phyloP scores from a whole-genome alignment of 306 rosid species.

The Amphicarpaea edgeworthii region DNA sequence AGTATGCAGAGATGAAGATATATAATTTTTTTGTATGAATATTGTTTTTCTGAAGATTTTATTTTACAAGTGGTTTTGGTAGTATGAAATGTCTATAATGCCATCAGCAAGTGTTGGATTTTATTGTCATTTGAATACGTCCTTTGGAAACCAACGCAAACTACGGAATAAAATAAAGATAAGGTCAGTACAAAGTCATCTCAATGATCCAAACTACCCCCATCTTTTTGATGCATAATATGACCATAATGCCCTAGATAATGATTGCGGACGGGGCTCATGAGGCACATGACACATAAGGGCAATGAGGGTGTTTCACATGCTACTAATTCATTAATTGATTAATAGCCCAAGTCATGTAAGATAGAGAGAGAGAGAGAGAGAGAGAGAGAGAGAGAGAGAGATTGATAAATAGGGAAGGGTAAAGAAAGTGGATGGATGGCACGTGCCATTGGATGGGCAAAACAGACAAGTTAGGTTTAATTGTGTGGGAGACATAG shows the following conservation, averaged over 20 bases:
- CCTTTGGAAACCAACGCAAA: slow-evolving; percentile 66
- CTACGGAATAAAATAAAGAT: slow-evolving; percentile 82
- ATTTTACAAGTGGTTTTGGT: slow-evolving; percentile 8
- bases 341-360: slow-evolving; percentile 53
- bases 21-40: too few relatives aligned
- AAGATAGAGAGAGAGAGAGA: slow-evolving; percentile 41
- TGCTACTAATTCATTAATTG: slow-evolving; percentile 46
- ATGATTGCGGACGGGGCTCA: slow-evolving; percentile 42
- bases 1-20: not conserved
- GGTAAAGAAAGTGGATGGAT: slow-evolving; percentile 44
- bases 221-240: slow-evolving; percentile 42
- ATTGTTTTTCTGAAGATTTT: not conserved
- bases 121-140: slow-evolving; percentile 57
- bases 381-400: not conserved
- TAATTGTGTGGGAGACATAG: slow-evolving; percentile 50
- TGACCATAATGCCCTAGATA: slow-evolving; percentile 56
- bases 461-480: slow-evolving; percentile 62
- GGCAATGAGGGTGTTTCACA: slow-evolving; percentile 36
- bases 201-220: slow-evolving; percentile 76
- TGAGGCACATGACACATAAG: slow-evolving; percentile 27
- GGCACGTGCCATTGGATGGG: slow-evolving; percentile 70
- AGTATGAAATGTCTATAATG: slow-evolving; percentile 36
- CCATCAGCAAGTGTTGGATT: slow-evolving; percentile 50
- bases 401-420: slow-evolving; percentile 39
- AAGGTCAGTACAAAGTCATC: slow-evolving; percentile 87